A percentile compares a stretch with the other conserved stretches of the same genome.
Evolutionary conservation across 2,329 filamentous ascomycete species (phyloP).

Genomic region (Fonsecaea pedrosoi): DNA sequence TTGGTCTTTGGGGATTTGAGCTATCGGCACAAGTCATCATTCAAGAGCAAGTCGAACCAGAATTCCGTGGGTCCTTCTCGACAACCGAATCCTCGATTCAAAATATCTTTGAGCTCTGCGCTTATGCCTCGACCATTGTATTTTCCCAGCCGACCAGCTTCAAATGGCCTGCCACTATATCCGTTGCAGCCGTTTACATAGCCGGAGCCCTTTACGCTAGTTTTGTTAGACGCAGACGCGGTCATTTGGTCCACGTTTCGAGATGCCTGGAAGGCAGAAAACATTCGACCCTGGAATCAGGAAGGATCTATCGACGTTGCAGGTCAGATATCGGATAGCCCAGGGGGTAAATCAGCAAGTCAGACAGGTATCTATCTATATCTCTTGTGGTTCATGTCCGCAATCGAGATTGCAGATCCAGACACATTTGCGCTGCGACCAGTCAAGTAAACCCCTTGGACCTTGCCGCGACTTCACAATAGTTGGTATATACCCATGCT

Average conservation of each 20-base stretch:
- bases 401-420: background rate
- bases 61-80: constrained; percentile 71
- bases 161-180: constrained; percentile 66
- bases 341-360: background rate
- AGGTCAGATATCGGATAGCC: constrained; percentile 1
- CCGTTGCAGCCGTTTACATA: constrained; percentile 58
- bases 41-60: constrained; percentile 61
- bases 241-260: constrained; percentile 64
- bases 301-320: background rate
- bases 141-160: constrained; percentile 70
- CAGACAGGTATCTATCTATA: background rate
- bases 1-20: constrained; percentile 69
- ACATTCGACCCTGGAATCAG: background rate
- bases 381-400: background rate
- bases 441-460: background rate
- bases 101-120: constrained; percentile 72
- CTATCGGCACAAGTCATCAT: constrained; percentile 66
- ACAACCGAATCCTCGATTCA: constrained; percentile 71
- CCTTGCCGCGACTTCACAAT: background rate
- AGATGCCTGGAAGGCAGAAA: constrained; percentile 35
- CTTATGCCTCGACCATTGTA: constrained; percentile 69
- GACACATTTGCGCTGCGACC: background rate
- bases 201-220: constrained; percentile 49
- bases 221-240: constrained; percentile 62
- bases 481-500: too few relatives aligned